Base-by-base conservation (phyloP, 2,329 filamentous ascomycete species). In the Chaetothyriales sp. region DNA sequence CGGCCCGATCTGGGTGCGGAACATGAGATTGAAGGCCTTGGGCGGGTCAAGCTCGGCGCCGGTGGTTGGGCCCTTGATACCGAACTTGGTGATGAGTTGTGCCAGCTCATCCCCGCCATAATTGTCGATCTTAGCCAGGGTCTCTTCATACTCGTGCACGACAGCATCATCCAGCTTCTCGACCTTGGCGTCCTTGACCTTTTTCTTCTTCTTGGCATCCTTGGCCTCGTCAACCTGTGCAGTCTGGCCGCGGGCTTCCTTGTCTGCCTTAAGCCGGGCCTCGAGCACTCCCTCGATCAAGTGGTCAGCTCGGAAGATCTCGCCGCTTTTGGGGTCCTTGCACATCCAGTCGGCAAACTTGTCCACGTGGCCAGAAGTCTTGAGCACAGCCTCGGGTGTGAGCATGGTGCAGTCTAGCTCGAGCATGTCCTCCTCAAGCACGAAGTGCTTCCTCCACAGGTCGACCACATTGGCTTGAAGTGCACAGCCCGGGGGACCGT, bases 331-430 rank as follows among this genome's bases (percentile, higher is more conserved):
- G 56, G 90, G 87, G 68, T 98, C 92, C 70, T 94, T 95, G 81
- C 86, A 95, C 89, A 96, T 95, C 86, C 86, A 96, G 68, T 96
- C 90, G 69, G 87, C 85, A 64, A 96, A 96, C 70, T 94, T 94
- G 69, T 95, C 90, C 58, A 96, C 92, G 71, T 98, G 92, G 57
- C 92, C 92, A 67, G 81, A 86, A 49, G 90, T 95, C 77, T 96
- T 94, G 64, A 98, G 79, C 39, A 98, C 86, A 46, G 92, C 85
- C 63, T 92, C 81, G 32, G 92, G 92, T 43, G 92, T 98, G 64
- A 98, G 70, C 70, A 90, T 92, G 42, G 86, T 92, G 72, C 87
- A 94, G 72, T 95, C 89, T 58, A 95, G 81, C 72, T 94, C 87
- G 59, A 94, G 80, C 87, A 95, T 95, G 65, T 94, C 85, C 73